Conservation (phyloP, 495 filamentous ascomycete genomes). For the Jackrogersella minutella region DNA sequence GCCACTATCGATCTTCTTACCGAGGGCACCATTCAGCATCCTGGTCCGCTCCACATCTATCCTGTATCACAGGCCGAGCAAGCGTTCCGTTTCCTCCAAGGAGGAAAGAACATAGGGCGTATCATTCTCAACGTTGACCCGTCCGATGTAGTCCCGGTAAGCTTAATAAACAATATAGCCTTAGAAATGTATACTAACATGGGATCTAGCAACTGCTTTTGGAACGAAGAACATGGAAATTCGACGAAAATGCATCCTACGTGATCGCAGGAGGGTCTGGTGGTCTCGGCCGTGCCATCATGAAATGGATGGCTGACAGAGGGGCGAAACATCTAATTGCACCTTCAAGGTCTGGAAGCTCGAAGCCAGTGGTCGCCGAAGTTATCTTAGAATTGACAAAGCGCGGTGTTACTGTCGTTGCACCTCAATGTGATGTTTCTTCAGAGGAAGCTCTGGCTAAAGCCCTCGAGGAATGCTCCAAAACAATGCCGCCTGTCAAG, state of each 20-base stretch:
- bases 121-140: slow-evolving; percentile 51
- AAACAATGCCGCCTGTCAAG: slow-evolving; percentile 56
- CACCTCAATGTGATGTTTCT: slow-evolving; percentile 52
- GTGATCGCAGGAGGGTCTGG: slow-evolving; percentile 65
- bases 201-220: slow-evolving; percentile 27
- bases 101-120: slow-evolving; percentile 61
- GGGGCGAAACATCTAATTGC: slow-evolving; percentile 64
- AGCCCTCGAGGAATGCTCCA: slow-evolving; percentile 37
- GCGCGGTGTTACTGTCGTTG: slow-evolving; percentile 40
- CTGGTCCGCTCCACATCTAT: slow-evolving; percentile 49
- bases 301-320: slow-evolving; percentile 59
- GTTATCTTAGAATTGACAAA: slow-evolving; percentile 37
- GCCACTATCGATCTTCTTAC: slow-evolving; percentile 30
- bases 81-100: slow-evolving; percentile 62
- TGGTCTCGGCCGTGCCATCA: slow-evolving; percentile 64
- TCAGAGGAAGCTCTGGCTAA: slow-evolving; percentile 11
- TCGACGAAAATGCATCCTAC: slow-evolving; percentile 56
- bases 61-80: slow-evolving; percentile 52
- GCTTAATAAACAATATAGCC: not conserved
- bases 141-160: slow-evolving; percentile 44
- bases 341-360: slow-evolving; percentile 58
- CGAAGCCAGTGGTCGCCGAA: slow-evolving; percentile 22
- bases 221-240: slow-evolving; percentile 27
- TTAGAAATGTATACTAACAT: slow-evolving; percentile 7
- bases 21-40: slow-evolving; percentile 29